Evolutionary conservation across 2,329 filamentous ascomycete species (phyloP).

Genomic region (Bimuria novae-zelandiae): DNA sequence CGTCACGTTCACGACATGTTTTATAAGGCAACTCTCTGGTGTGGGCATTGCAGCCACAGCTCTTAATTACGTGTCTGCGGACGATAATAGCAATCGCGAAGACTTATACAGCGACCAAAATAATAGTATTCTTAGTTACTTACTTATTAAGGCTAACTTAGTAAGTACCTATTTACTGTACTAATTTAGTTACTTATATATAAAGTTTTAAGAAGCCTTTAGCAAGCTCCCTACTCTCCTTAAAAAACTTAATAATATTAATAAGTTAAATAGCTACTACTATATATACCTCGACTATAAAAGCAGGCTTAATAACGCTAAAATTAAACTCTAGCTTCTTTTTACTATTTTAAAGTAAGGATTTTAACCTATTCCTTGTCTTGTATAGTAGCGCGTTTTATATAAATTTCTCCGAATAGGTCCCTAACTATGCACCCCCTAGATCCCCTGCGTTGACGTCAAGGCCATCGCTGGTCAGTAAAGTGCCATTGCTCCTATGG

Average conservation of each 20-base stretch:
- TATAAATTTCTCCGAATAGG: not conserved
- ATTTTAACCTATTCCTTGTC: not conserved
- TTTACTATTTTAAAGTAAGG: not conserved
- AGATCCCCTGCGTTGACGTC: no score
- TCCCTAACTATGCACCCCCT: not conserved
- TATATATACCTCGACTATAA: not conserved
- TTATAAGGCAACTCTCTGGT: no score
- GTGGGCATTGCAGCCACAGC: no score
- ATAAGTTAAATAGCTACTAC: not conserved
- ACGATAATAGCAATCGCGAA: not conserved
- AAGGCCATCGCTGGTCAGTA: no score
- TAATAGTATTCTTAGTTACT: not conserved
- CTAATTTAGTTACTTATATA: not conserved
- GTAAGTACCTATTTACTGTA: not conserved
- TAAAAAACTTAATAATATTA: not conserved
- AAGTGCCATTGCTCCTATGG: no score
- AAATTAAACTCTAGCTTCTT: not conserved
- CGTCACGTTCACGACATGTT: no score
- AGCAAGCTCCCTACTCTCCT: not conserved
- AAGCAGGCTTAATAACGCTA: not conserved
- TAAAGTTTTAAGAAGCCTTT: not conserved
- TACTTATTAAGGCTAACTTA: not conserved
- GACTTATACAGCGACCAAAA: not conserved
- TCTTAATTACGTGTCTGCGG: no score
- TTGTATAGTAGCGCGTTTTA: not conserved